phyloP scores from a whole-genome alignment of 139 green algal genomes.

The Micractinium sp. region DNA sequence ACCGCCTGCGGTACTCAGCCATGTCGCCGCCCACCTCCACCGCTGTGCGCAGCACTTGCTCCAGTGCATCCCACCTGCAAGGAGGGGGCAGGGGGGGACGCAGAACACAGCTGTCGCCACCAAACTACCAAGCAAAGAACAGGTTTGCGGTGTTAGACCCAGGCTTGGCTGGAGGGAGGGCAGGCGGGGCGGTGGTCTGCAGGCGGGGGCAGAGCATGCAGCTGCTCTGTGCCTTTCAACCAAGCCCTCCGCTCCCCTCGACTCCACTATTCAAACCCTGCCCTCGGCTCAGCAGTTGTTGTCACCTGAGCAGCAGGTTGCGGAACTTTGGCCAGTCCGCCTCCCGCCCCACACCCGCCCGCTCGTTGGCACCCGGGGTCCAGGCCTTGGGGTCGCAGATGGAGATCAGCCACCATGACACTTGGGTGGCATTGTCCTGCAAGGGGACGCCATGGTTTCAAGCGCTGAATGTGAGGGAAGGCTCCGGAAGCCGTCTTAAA shows the following conservation, averaged over 20 bases:
- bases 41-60: background rate
- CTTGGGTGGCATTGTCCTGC: background rate
- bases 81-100: too few relatives aligned
- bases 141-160: too few relatives aligned
- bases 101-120: too few relatives aligned
- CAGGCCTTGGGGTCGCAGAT: background rate
- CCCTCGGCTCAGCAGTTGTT: too few relatives aligned
- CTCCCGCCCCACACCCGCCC: background rate
- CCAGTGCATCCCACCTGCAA: conserved; percentile 6
- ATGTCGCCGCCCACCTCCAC: background rate
- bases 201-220: background rate
- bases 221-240: background rate
- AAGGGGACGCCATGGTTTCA: too few relatives aligned
- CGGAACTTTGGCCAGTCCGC: background rate
- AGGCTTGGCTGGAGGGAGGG: background rate
- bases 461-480: too few relatives aligned
- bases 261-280: too few relatives aligned
- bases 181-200: background rate
- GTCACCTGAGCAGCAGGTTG: background rate
- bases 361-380: background rate
- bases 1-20: background rate
- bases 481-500: too few relatives aligned
- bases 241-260: background rate
- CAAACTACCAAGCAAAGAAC: too few relatives aligned
- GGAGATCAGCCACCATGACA: background rate